phyloP scores from a whole-genome alignment of 2,329 filamentous ascomycete genomes.

The Cladophialophora bantiana region DNA sequence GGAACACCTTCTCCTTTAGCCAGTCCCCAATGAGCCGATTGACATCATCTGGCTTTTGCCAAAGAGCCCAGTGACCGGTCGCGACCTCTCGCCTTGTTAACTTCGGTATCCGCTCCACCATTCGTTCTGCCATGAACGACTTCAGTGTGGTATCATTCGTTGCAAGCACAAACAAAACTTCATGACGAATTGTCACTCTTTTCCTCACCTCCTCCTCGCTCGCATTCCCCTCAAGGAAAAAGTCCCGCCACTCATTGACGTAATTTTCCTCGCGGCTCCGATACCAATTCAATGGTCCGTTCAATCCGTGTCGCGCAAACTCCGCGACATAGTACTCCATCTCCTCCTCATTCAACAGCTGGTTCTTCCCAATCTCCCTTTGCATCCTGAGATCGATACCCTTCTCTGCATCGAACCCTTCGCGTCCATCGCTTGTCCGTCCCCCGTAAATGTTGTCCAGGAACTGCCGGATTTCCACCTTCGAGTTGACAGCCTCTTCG shows the following conservation, averaged over 20 bases:
- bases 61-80: constrained; percentile 81
- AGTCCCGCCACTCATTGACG: too few species aligned
- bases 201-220: too few species aligned
- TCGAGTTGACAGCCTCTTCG: constrained; percentile 64
- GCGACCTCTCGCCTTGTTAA: constrained; percentile 72
- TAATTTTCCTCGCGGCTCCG: too few species aligned
- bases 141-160: constrained; percentile 57
- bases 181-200: too few species aligned
- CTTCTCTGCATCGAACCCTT: constrained; percentile 62
- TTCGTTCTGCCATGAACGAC: constrained; percentile 71
- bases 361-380: constrained; percentile 57
- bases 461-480: constrained; percentile 71
- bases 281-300: too few species aligned
- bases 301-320: too few species aligned
- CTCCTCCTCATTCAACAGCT: not conserved
- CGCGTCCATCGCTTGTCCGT: constrained; percentile 61
- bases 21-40: constrained; percentile 74
- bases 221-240: too few species aligned
- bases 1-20: constrained; percentile 64
- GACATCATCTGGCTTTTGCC: constrained; percentile 72
- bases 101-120: constrained; percentile 66
- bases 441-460: constrained; percentile 76
- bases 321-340: too few species aligned
- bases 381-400: constrained; percentile 72
- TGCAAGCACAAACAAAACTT: too few species aligned